Percentiles rank a stretch among this genome's conserved stretches.
Evolutionary conservation across 73 alveolate species (phyloP).

Genomic region (Effrenium voratum): DNA sequence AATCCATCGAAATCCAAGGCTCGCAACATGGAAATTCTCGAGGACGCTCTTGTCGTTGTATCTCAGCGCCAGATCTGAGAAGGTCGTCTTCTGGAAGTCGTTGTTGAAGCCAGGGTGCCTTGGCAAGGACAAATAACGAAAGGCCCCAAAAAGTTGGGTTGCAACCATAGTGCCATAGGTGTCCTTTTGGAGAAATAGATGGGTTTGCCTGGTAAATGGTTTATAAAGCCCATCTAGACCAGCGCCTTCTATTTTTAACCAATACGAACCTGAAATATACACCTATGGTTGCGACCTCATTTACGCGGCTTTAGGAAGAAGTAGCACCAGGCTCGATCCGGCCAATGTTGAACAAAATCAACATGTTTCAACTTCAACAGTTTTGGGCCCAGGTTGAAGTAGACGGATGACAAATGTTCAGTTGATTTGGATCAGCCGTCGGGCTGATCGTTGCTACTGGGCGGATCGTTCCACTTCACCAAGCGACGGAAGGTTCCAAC

Average conservation of each 20-base stretch:
- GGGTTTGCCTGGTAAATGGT: background rate
- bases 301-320: too few species aligned
- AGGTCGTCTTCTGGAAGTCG: slow-evolving; percentile 50
- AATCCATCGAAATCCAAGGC: background rate
- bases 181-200: too few species aligned
- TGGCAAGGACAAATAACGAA: background rate
- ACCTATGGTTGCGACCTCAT: too few species aligned
- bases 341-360: too few species aligned
- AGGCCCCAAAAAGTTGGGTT: background rate
- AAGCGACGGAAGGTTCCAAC: too few species aligned
- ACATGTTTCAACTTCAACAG: too few species aligned
- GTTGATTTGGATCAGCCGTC: too few species aligned
- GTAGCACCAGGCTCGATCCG: too few species aligned
- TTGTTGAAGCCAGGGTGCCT: slow-evolving; percentile 64
- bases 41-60: slow-evolving; percentile 51
- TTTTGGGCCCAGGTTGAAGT: too few species aligned
- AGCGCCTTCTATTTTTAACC: background rate
- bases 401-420: too few species aligned
- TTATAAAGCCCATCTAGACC: background rate
- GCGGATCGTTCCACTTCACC: too few species aligned
- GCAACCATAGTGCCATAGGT: background rate
- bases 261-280: background rate
- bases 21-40: slow-evolving; percentile 51
- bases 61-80: slow-evolving; percentile 45
- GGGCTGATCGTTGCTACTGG: too few species aligned